Evolutionary conservation across 345 rosid genomes (phyloP).

Genomic region (Ceriops zippeliana): DNA sequence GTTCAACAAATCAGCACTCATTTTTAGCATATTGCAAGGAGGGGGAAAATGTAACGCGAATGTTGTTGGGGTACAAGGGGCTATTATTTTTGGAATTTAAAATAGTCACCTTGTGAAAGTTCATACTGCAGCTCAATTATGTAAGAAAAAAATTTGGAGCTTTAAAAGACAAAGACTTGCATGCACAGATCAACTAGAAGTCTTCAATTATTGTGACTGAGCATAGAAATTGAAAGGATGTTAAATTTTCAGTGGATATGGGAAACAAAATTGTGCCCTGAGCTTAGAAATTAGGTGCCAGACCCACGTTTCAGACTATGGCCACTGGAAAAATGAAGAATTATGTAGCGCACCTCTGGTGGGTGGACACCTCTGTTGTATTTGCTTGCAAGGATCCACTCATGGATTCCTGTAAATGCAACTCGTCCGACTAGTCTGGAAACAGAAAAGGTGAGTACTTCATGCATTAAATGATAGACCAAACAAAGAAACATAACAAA

Average conservation of each 20-base stretch:
- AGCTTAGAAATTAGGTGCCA: too few species aligned
- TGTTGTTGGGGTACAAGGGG: too few species aligned
- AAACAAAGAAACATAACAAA: not conserved
- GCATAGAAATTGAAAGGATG: not conserved
- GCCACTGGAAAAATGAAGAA: slow-evolving; percentile 1
- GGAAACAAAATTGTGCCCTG: too few species aligned
- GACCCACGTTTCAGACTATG: not conserved
- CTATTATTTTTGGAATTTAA: not conserved
- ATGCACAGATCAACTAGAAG: not conserved
- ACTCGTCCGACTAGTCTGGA: slow-evolving; percentile 82
- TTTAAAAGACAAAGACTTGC: not conserved
- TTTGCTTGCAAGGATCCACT: slow-evolving; percentile 71
- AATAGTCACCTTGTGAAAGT: not conserved
- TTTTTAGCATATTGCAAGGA: not conserved
- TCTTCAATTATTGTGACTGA: not conserved
- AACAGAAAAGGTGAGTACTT: slow-evolving; percentile 10
- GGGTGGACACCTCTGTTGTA: slow-evolving; percentile 53
- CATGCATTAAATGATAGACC: slow-evolving; percentile 1
- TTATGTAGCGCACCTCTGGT: slow-evolving; percentile 50
- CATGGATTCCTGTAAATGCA: slow-evolving; percentile 82
- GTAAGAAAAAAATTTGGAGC: not conserved
- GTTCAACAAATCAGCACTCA: not conserved
- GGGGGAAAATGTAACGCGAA: too few species aligned
- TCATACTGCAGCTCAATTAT: not conserved
- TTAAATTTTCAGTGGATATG: not conserved